Evolutionary conservation across 2,329 filamentous ascomycete genomes (phyloP), one percentile per base, ranked within the genome.

Genomic region (Aspergillus ibericus): DNA sequence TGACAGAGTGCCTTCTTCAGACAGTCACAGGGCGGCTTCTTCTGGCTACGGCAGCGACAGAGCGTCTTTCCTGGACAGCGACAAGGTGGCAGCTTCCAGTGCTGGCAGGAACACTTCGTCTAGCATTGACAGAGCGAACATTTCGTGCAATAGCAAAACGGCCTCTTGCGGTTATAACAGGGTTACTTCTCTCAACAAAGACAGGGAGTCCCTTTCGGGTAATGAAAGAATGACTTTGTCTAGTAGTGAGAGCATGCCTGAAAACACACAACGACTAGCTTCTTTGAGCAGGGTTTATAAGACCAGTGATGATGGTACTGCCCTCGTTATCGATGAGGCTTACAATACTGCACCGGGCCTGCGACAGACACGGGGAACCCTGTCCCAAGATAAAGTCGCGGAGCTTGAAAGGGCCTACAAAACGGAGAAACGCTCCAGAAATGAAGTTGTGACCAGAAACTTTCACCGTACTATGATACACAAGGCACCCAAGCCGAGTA

Each of bases 401-500:
- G 57, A 64, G 12, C 53, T 65, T 12, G 63, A 68, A 25, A 60
- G 55, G 8, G 8, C 38, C 12, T 15, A 48, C n/a, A 60, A 48
- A 27, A 29, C 36, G n/a, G 49, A 40, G 8, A 55, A 55, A 32
- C 57, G 61, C 34, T 32, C 18, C 3, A 16, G 16, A n/a, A 55
- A 62, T 32, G 72, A 74, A 57, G 34, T 63, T 5, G 34, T 47
- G 3, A 67, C 61, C 15, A 63, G 71, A 50, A 52, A 66, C 27
- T 68, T 70, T 50, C 65, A 70, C 47, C 63, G 53, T 9, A 72
- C 63, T 10, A 75, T 75, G 73, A 58, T 51, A n/a, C 73, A 75
- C 16, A 68, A 67, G 56, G 50, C 67, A 8, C 54, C 61, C 4
- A 70, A 61, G 10, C 40, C 56, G 5, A 46, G 25, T 15, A 58